Base-by-base conservation (phyloP, 2,329 filamentous ascomycete species). In the Penicillium sp. region DNA sequence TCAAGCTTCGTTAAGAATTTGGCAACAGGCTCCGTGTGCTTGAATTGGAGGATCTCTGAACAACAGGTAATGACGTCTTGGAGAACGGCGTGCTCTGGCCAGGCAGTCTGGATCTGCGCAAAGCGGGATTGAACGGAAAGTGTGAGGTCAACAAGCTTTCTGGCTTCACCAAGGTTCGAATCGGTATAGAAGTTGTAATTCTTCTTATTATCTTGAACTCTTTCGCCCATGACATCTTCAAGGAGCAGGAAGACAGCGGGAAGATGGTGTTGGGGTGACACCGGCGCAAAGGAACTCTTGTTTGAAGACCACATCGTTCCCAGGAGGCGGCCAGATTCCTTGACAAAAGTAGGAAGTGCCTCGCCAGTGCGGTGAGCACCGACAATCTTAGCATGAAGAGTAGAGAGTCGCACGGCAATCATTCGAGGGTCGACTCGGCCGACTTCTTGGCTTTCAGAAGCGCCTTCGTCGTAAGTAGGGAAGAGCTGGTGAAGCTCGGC, bases 181-280 rank as follows among this genome's bases (percentile, higher is more conserved):
- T 96, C 89, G 0, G 86, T 89, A 76, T 99, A 99, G 76, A 99
- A 97, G 78, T 97, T 97, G 81, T 94, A 96, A 26, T 81, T 76
- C 35, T 76, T 77, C 0, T 78, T 68, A 2, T 80, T 71, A 4
- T 79, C 78, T n/a, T 68, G 73, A 24, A 74, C 75, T 55, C 85
- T 83, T 40, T 81, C 79, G 40, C 83, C 75, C 33, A 87, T 76
- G 68, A 87, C 86, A 64, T 90, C 85, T 60, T 89, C 83, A 0
- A 96, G 76, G 0, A 86, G 79, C 19, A 94, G 78, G 26, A 93
- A 78, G 0, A 90, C 82, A 2, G 86, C 86, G 1, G 91, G 85
- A 28, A 96, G 80, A 53, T 93, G 82, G 56, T 81, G 81, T 56
- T 82, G 81, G 28, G 86, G 75, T 38, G 66, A 62, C 9, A 74